Evolutionary conservation across 2,329 filamentous ascomycete species (phyloP), one percentile per base, ranked within the genome.

Genomic region (Cladophialophora chaetospira): DNA sequence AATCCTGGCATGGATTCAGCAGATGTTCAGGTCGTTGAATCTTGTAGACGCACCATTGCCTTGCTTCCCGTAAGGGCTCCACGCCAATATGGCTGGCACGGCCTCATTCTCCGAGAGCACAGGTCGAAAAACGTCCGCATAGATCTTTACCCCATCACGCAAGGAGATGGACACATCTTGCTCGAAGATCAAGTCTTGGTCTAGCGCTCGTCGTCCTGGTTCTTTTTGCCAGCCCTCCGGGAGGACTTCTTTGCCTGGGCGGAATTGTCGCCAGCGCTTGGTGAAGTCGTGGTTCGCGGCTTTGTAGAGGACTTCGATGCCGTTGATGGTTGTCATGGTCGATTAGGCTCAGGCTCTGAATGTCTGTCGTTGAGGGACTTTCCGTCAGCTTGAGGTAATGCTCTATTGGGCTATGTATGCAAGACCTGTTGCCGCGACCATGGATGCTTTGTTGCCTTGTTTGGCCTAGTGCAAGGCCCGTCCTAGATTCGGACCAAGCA

Each of bases 41-140:
- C 21, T 19, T 13, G 9, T 13, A 2, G 19, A 44, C 42, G 23
- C 25, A 40, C 56, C 56, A 47, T 59, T 59, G 3, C 63, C 64
- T 23, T 60, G 54, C 45, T 71, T 71, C 1, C 69, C 69, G 35
- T 69, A 70, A 0, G 68, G 69, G 47, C 68, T 66, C 67, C 67
- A 70, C 3, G 60, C 59, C 17, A 70, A 52, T 8, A 71, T 64
- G 1, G 66, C 68, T 0, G 69, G 67, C 3, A 67, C 64, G 17
- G 56, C 55, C 1, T 53, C 38, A 3, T 50, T 26, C 8, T 53
- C 45, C 21, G 57, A 60, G 2, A 11, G 4, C 0, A 45, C 38
- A 1, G 69, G 65, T 9, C 68, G 63, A 43, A 68, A 69, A 2
- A 71, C 53, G 31, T 71, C 69, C 1, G 61, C 60, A 15, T 64